These are phyloP conservation scores for Phycomyces blakesleeanus DNA, from an alignment of 192 early-diverging fungal species.

Conservation along the genomic window DNA sequence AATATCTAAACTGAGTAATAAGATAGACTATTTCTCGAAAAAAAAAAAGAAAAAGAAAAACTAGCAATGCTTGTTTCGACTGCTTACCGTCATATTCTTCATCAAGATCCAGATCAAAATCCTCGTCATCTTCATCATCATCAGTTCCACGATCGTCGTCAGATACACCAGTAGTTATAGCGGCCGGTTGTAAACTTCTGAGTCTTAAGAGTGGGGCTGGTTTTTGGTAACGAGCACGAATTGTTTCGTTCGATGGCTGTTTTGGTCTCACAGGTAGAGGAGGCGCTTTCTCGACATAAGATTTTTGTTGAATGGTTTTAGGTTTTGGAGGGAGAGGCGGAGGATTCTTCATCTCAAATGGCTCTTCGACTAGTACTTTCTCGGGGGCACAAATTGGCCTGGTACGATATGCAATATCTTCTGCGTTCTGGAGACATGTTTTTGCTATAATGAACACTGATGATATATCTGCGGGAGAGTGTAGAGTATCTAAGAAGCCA, in stretches of 20 bases:
- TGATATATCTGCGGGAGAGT: slow-evolving; percentile 4
- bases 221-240: not conserved
- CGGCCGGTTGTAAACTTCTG: slow-evolving; percentile 20
- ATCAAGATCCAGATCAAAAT: slow-evolving; percentile 1
- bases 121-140: slow-evolving; percentile 26
- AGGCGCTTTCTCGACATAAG: not conserved
- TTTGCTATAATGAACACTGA: slow-evolving; percentile 38
- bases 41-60: not conserved
- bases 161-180: not conserved
- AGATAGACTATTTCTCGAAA: not conserved
- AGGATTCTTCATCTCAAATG: slow-evolving; percentile 29
- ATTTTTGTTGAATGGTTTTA: slow-evolving; percentile 1
- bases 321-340: slow-evolving; percentile 49
- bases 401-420: slow-evolving; percentile 43
- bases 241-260: not conserved
- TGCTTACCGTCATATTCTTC: slow-evolving; percentile 19
- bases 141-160: not conserved
- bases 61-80: too few species aligned
- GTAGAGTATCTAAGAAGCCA: not conserved
- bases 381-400: slow-evolving; percentile 11
- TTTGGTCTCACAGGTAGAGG: not conserved
- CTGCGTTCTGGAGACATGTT: slow-evolving; percentile 40
- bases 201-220: not conserved
- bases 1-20: not conserved
- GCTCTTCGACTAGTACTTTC: slow-evolving; percentile 21